Evolutionary conservation across 2,329 filamentous ascomycete genomes (phyloP).

Genomic region (Helotiales sp.): DNA sequence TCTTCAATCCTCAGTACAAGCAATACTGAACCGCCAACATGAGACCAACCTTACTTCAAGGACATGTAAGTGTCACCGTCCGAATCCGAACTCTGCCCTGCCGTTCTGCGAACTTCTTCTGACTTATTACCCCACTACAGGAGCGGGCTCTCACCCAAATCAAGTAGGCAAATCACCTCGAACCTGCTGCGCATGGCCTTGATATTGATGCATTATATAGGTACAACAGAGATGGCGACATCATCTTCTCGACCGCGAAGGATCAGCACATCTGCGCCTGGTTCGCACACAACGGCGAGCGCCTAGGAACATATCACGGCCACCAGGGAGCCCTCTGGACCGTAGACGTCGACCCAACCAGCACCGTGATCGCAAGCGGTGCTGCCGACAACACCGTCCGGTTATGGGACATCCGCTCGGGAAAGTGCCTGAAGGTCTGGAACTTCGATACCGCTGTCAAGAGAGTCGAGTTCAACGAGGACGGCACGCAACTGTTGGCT

Average conservation of each 20-base stretch:
- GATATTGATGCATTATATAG: constrained; percentile 48
- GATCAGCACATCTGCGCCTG: constrained; percentile 97
- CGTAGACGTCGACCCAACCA: constrained; percentile 92
- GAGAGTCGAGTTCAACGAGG: constrained; percentile 95
- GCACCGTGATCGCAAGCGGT: constrained; percentile 88
- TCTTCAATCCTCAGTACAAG: constrained; percentile 7
- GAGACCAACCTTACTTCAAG: constrained; percentile 95
- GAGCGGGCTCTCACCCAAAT: constrained; percentile 96
- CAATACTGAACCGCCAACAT: constrained; percentile 61
- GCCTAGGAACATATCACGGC: constrained; percentile 93
- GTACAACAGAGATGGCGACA: constrained; percentile 93
- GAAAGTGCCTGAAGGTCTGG: constrained; percentile 94
- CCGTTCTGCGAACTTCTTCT: constrained; percentile 31
- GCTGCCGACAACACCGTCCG: constrained; percentile 98
- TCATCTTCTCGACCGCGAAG: constrained; percentile 94
- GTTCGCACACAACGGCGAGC: constrained; percentile 98
- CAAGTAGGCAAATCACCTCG: constrained; percentile 59
- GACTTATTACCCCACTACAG: constrained; percentile 50
- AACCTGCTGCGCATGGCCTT: constrained; percentile 15
- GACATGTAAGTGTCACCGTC: constrained; percentile 66
- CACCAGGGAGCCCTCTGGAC: constrained; percentile 99
- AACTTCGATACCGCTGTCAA: constrained; percentile 97
- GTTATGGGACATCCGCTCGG: constrained; percentile 94
- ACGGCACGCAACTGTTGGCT: constrained; percentile 86
- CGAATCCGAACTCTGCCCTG: not conserved